Base-by-base conservation (phyloP, 1,139 yeast genomes). In the Hyphopichia khmerensis region DNA sequence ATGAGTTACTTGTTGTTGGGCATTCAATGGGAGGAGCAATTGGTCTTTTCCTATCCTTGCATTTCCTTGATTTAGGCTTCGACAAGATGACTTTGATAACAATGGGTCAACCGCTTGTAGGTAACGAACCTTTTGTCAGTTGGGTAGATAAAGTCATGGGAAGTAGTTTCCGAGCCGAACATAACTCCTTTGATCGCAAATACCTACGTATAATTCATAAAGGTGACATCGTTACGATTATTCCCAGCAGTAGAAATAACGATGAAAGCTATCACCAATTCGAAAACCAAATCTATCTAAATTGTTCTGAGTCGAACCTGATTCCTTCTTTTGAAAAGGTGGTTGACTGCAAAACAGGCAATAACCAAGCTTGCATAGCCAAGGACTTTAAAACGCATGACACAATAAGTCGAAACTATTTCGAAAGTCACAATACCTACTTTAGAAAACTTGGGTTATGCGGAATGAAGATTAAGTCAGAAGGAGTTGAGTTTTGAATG, bases 21-120 rank as follows among this genome's bases (percentile, higher is more conserved):
- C 82, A 77, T 50, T 77, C 82, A 0, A 49, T 77, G 48, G 82
- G 82, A 1, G 82, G 82, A 7, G 69, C 80, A 2, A 62, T 77
- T 9, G 73, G 75, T 0, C 49, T 72, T 3, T 51, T 77, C 1
- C 49, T 75, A 13, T 69, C 72, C 0, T 53, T 75, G 18, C 69
- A 69, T 43, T 65, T 66, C 39, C 52, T 67, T 15, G 75, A 67
- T 45, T 46, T 64, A 35, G 74, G 75, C 0, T 63, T 55, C 41
- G 59, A 61, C 7, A 57, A 62, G 23, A 33, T 73, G 24, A 55
- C 64, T 0, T 52, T 76, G 36, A 63, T 76, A 36, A 72, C 79
- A 0, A 69, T 77, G 77, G 82, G 82, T 0, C 81, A 74, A 49
- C 82, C 82, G 0, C 60, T 74, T 43, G 50, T 75, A 8, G 82